Percentiles rank a stretch among this genome's conserved stretches.
phyloP scores from a whole-genome alignment of 2,329 filamentous ascomycete genomes.

The Talaromyces sp. region DNA sequence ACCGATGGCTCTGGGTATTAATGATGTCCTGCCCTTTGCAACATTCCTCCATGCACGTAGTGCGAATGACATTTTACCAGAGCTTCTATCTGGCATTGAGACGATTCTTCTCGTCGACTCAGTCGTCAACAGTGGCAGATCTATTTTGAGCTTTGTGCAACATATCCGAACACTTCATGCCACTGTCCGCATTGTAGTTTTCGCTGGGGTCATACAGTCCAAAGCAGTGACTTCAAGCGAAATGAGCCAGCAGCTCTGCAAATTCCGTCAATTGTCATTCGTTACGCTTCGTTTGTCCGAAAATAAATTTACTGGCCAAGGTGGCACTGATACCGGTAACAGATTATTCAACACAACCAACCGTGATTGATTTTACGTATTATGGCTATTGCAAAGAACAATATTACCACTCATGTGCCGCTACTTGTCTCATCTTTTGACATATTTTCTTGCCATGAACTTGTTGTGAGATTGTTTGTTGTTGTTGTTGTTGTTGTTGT shows the following conservation, averaged over 20 bases:
- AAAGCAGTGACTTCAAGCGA: slow-evolving; percentile 23
- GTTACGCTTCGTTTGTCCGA: slow-evolving; percentile 53
- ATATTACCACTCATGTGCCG: background rate
- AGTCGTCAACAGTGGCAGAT: slow-evolving; percentile 55
- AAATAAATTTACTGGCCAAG: slow-evolving; percentile 52
- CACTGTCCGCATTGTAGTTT: slow-evolving; percentile 47
- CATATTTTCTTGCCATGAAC: background rate
- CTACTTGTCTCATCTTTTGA: background rate
- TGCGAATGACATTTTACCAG: slow-evolving; percentile 37
- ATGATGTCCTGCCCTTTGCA: slow-evolving; percentile 48
- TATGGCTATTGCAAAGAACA: background rate
- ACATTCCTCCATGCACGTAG: slow-evolving; percentile 47
- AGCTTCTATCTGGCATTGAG: slow-evolving; percentile 38
- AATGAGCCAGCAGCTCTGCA: slow-evolving; percentile 18
- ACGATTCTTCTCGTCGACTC: slow-evolving; percentile 55
- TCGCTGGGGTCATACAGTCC: slow-evolving; percentile 53
- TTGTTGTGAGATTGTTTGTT: background rate
- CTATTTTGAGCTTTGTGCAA: slow-evolving; percentile 46
- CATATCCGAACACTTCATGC: slow-evolving; percentile 41
- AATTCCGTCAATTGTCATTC: slow-evolving; percentile 33
- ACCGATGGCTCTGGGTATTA: slow-evolving; percentile 57
- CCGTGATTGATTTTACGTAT: slow-evolving; percentile 27
- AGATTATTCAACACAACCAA: slow-evolving; percentile 56
- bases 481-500: no score
- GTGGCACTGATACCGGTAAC: slow-evolving; percentile 55